Base-by-base conservation (phyloP, 2,329 filamentous ascomycete species). In the Microdochium bolleyi region DNA sequence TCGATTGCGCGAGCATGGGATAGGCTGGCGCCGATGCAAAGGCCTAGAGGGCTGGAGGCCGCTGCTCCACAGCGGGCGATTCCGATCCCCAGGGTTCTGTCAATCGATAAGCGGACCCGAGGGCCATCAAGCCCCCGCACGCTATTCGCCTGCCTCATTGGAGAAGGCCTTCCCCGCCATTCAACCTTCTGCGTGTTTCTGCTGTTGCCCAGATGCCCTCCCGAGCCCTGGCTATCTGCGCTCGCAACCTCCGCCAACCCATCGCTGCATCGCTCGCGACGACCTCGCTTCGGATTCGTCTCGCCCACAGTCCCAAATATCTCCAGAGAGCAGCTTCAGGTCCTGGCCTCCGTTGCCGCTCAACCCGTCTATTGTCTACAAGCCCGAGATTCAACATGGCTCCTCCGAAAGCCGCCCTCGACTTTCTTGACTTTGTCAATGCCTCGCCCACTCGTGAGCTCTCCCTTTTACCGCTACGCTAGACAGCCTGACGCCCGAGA, bases 341-440 rank as follows among this genome's bases (percentile, higher is more conserved):
- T 30, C 34, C 32, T 41, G 22, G 30, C 49, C 51, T 22, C 14
- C 24, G 13, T 19, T 13, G 21, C 16, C 13, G 16, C 41, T 2
- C 3, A 19, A 46, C 19, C 22, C 41, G 41, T 19, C 19, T 46
- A 2, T 22, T 46, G 19, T 46, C 41, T 11, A 22, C 41, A 22
- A 24, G n/a, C 21, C 19, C 10, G n/a, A 21, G 41, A 46, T 46
- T 57, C 64, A 70, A 55, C 62, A 82, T 82, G 79, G 72, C 77
- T 49, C 73, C 77, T 50, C 73, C 75, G 34, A 69, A 76, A 60
- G 71, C 82, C 52, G 89, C 89, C 52, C 75, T 87, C 71, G 89
- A 95, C 76, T 96, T 96, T 70, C 73, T 96, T 66, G 87, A 89
- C 72, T 96, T 96, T 73, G 86, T 96, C 68, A 95, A 96, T 72